Percentiles rank a stretch among this genome's conserved stretches.
These are phyloP conservation scores for Cystobasidium slooffiae DNA, from an alignment of 1,284 basidiomycete species.

Conservation along the genomic window DNA sequence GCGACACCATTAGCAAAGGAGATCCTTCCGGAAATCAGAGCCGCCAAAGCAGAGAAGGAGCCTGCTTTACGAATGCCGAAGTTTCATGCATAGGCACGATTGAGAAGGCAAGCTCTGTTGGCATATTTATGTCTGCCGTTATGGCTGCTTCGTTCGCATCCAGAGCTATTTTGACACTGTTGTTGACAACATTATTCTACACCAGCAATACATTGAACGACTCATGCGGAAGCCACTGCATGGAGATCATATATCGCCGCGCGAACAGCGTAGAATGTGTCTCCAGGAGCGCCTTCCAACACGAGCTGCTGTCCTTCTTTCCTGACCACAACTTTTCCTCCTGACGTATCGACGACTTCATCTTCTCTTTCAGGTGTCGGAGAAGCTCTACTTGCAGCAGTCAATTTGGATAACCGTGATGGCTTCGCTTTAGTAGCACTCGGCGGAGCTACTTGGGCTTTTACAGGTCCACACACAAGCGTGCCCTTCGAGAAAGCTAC, in stretches of 20 bases:
- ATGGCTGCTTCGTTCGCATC: background rate
- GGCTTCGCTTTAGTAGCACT: conserved; percentile 23
- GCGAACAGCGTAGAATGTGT: conserved; percentile 82
- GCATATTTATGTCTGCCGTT: background rate
- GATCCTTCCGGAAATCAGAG: background rate
- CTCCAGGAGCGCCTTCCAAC: conserved; percentile 84
- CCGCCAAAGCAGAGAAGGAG: conserved; percentile 6
- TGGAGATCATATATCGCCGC: conserved; percentile 85
- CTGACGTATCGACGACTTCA: conserved; percentile 60
- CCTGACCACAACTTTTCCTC: conserved; percentile 79
- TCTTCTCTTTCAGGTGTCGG: conserved; percentile 53
- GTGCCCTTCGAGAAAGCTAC: conserved; percentile 69
- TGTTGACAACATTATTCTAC: conserved; percentile 25
- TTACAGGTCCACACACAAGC: conserved; percentile 74
- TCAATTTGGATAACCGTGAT: conserved; percentile 60
- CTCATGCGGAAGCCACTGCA: conserved; percentile 60
- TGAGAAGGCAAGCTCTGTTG: background rate
- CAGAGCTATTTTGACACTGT: background rate
- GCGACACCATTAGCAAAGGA: background rate
- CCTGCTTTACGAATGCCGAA: background rate
- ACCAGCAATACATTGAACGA: background rate
- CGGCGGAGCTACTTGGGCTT: conserved; percentile 45
- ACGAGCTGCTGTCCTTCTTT: conserved; percentile 85
- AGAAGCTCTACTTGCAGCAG: conserved; percentile 30
- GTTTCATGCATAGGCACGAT: background rate